Evolutionary conservation across 306 rosid species (phyloP).

Genomic region (Canavalia ensiformis): DNA sequence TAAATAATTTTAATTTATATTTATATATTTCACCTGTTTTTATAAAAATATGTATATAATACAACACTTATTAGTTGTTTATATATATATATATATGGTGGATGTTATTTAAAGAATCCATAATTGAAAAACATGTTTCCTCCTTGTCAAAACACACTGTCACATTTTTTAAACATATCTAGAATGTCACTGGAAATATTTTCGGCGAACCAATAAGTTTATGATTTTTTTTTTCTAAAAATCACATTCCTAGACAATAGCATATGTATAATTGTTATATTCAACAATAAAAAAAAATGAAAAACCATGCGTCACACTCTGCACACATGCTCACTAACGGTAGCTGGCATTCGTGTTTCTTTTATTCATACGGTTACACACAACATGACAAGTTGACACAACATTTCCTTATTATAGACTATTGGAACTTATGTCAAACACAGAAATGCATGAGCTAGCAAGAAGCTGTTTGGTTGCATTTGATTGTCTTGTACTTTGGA

Average conservation of each 20-base stretch:
- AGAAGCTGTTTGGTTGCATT: background rate
- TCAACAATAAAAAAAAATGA: background rate
- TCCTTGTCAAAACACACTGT: background rate
- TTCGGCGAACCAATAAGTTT: background rate
- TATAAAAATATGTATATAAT: too few relatives aligned
- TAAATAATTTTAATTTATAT: too few relatives aligned
- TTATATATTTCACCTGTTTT: too few relatives aligned
- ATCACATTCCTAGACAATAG: background rate
- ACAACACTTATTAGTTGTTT: too few relatives aligned
- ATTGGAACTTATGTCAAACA: background rate
- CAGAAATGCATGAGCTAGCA: background rate
- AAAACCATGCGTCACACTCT: background rate
- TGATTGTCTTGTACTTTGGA: background rate
- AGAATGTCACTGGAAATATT: background rate
- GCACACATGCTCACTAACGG: too few relatives aligned
- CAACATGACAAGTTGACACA: constrained; percentile 2
- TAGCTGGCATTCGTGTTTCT: constrained; percentile 30
- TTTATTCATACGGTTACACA: background rate
- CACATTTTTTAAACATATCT: background rate
- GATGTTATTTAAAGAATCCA: background rate
- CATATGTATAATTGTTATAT: background rate
- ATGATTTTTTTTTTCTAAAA: background rate
- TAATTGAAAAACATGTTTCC: background rate
- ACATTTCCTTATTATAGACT: background rate
- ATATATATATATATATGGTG: too few relatives aligned